Conservation (phyloP, 73 alveolate genomes). For the Paramecium biaurelia region DNA sequence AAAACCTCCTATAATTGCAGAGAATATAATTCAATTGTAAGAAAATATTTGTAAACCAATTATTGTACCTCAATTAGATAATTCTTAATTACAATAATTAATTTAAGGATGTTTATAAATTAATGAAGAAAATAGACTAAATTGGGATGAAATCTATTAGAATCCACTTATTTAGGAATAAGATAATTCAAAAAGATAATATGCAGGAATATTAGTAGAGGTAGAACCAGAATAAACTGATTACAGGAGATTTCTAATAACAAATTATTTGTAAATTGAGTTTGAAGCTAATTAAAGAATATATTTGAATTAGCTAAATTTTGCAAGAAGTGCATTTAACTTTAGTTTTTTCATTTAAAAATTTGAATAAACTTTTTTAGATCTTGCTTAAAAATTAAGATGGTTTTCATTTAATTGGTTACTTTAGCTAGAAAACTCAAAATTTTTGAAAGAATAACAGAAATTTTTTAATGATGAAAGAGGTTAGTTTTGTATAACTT, state of each 20-base stretch:
- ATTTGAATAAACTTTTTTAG: neutral
- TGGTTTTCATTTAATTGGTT: neutral
- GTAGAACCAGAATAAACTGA: slow-evolving; percentile 1
- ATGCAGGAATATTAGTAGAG: neutral
- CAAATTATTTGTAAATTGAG: neutral
- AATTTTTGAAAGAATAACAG: neutral
- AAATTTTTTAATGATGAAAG: neutral
- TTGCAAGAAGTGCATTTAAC: slow-evolving; percentile 25
- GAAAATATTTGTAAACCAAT: slow-evolving; percentile 27
- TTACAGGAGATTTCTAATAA: neutral
- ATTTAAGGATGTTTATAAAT: slow-evolving; percentile 13
- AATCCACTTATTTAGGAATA: neutral
- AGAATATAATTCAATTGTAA: neutral
- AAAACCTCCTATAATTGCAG: slow-evolving; percentile 34
- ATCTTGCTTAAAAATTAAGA: neutral
- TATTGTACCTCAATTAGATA: neutral
- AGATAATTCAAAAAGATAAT: neutral
- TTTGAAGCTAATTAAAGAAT: slow-evolving; percentile 3
- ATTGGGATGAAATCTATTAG: slow-evolving; percentile 1
- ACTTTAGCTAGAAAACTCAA: neutral
- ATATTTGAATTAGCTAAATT: neutral
- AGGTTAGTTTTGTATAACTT: neutral
- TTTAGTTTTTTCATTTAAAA: neutral
- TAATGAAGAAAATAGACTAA: neutral
- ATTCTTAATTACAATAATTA: neutral